Evolutionary conservation across 1,284 basidiomycete species (phyloP).

Genomic region (Hypsizygus ulmarius): DNA sequence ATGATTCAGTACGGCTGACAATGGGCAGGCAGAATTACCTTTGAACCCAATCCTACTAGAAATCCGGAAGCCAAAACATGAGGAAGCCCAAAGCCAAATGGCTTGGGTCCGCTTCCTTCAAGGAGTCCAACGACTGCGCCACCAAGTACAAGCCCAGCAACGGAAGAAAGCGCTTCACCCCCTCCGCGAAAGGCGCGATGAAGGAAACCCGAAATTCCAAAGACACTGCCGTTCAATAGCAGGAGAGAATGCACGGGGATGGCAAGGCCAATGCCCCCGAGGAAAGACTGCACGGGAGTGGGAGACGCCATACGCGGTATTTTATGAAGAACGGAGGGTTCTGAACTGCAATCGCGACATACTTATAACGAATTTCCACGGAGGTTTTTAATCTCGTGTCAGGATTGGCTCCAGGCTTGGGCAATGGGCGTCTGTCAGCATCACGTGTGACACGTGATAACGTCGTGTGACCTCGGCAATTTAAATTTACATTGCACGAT

Average conservation of each 20-base stretch:
- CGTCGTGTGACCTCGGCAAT: constrained; percentile 1
- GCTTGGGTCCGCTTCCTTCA: constrained; percentile 31
- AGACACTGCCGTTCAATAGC: constrained; percentile 54
- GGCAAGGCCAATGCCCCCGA: constrained; percentile 60
- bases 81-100: constrained; percentile 25
- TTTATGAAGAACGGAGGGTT: not conserved
- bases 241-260: constrained; percentile 55
- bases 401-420: not conserved
- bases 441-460: constrained; percentile 7
- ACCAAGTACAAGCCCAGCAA: constrained; percentile 42
- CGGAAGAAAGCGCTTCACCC: constrained; percentile 38
- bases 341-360: constrained; percentile 5
- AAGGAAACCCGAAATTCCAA: constrained; percentile 65
- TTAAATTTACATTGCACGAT: not conserved
- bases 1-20: constrained; percentile 3
- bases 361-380: constrained; percentile 4
- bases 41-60: constrained; percentile 62
- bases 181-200: constrained; percentile 52
- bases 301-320: constrained; percentile 28
- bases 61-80: constrained; percentile 50
- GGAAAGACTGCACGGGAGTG: constrained; percentile 56
- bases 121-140: constrained; percentile 41
- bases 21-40: constrained; percentile 35
- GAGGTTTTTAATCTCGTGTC: not conserved
- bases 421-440: not conserved